Percentiles rank a stretch among this genome's conserved stretches.
Evolutionary conservation across 108 stramenopile species (phyloP).

Genomic region (Chaetoceros tenuissimus): DNA sequence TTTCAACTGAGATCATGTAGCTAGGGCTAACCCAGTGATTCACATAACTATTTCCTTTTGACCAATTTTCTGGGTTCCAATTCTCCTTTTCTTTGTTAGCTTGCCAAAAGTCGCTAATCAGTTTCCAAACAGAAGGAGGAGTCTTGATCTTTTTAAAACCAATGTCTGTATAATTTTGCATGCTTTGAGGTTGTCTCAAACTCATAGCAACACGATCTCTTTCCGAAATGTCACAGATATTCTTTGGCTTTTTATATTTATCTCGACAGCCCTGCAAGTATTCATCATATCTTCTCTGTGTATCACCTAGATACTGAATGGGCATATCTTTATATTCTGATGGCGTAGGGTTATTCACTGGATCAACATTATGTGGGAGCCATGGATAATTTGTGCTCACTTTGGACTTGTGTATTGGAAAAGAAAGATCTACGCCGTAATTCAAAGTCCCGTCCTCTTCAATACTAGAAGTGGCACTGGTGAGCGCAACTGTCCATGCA

Average conservation of each 20-base stretch:
- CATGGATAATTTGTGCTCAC: conserved; percentile 69
- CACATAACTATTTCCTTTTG: conserved; percentile 68
- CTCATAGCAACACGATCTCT: conserved; percentile 71
- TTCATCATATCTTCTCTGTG: conserved; percentile 36
- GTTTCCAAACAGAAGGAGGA: conserved; percentile 39
- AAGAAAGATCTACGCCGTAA: conserved; percentile 80
- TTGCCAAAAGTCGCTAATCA: conserved; percentile 62
- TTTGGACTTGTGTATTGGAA: conserved; percentile 60
- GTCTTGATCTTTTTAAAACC: conserved; percentile 58
- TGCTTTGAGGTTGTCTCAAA: conserved; percentile 58
- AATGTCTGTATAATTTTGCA: conserved; percentile 48
- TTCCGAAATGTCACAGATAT: conserved; percentile 41
- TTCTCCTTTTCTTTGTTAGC: conserved; percentile 41
- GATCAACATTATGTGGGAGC: conserved; percentile 61
- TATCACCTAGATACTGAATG: conserved; percentile 57
- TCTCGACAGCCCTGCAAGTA: conserved; percentile 50
- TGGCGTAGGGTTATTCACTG: conserved; percentile 24
- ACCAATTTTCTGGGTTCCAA: conserved; percentile 17
- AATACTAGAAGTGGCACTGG: no score
- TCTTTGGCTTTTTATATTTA: conserved; percentile 31
- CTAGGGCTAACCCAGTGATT: conserved; percentile 67
- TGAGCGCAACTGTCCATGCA: no score
- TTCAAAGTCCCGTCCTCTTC: conserved; percentile 15
- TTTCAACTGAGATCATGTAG: conserved; percentile 66
- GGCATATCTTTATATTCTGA: conserved; percentile 41